Evolutionary conservation across 2,329 filamentous ascomycete species (phyloP).

Genomic region (Ceratocystis destructans): DNA sequence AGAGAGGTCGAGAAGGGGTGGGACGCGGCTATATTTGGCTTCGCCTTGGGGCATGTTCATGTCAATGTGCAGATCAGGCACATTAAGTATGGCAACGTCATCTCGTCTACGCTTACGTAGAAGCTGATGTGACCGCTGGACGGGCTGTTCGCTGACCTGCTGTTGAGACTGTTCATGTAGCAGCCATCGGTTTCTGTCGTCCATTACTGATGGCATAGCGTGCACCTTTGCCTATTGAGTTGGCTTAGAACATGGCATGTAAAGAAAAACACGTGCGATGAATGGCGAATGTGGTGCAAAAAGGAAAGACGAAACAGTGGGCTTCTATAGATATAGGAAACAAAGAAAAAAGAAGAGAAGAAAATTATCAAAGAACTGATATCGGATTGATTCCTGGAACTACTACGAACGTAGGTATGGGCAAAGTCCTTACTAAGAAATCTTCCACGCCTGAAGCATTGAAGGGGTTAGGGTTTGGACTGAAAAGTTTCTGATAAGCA

Average conservation of each 20-base stretch:
- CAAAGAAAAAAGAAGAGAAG: too few species aligned
- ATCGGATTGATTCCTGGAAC: too few species aligned
- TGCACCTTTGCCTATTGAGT: not conserved
- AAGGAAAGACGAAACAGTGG: not conserved
- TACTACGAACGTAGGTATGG: too few species aligned
- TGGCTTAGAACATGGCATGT: not conserved
- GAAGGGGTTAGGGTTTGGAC: too few species aligned
- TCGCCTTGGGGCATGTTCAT: not conserved
- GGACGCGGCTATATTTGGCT: not conserved
- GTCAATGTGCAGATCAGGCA: not conserved
- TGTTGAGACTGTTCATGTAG: not conserved
- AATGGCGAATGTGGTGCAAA: not conserved
- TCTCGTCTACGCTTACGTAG: slow-evolving; percentile 16
- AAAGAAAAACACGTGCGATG: too few species aligned
- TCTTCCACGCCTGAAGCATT: too few species aligned
- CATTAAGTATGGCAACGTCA: slow-evolving; percentile 1
- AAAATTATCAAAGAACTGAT: too few species aligned
- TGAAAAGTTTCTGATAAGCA: too few species aligned
- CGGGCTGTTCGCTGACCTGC: not conserved
- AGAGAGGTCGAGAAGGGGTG: not conserved
- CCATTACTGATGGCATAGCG: slow-evolving; percentile 6
- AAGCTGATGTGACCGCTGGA: not conserved
- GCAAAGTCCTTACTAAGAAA: too few species aligned
- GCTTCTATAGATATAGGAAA: too few species aligned
- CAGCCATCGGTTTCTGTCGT: not conserved